Conservation (phyloP, 2,329 filamentous ascomycete genomes). For the Tolypocladium tundrense region DNA sequence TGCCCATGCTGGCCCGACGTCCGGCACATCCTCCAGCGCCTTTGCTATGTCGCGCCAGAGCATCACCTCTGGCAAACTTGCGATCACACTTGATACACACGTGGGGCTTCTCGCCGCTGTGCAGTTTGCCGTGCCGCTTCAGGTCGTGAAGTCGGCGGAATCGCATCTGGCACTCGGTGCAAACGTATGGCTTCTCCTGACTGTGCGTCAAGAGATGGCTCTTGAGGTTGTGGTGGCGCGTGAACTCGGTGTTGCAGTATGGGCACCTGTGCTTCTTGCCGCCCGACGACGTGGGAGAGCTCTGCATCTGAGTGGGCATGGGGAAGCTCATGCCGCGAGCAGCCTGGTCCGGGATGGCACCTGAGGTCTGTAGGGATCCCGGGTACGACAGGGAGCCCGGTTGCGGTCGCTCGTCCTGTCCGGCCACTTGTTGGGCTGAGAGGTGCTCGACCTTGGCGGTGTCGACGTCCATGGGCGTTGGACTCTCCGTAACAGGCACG, state of each 20-base stretch:
- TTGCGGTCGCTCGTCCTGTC: slow-evolving; percentile 40
- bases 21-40: slow-evolving; percentile 93
- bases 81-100: slow-evolving; percentile 91
- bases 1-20: slow-evolving; percentile 73
- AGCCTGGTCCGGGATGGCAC: slow-evolving; percentile 32
- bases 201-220: slow-evolving; percentile 95
- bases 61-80: slow-evolving; percentile 91
- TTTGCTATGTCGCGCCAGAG: slow-evolving; percentile 88
- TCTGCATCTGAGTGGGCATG: slow-evolving; percentile 34
- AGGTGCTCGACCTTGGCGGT: slow-evolving; percentile 26
- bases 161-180: slow-evolving; percentile 82
- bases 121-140: slow-evolving; percentile 91
- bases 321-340: slow-evolving; percentile 48
- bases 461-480: slow-evolving; percentile 45
- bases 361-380: slow-evolving; percentile 34
- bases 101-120: slow-evolving; percentile 92
- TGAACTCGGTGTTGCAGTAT: slow-evolving; percentile 94
- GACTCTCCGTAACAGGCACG: slow-evolving; percentile 37
- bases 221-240: slow-evolving; percentile 93
- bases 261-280: slow-evolving; percentile 93
- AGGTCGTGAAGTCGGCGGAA: slow-evolving; percentile 90
- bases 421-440: slow-evolving; percentile 28
- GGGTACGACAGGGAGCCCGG: slow-evolving; percentile 45
- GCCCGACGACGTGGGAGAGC: slow-evolving; percentile 45
- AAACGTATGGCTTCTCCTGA: slow-evolving; percentile 95